These are phyloP conservation scores for Tetracladium marchalianum DNA, from an alignment of 495 filamentous ascomycete genomes.

Conservation along the genomic window DNA sequence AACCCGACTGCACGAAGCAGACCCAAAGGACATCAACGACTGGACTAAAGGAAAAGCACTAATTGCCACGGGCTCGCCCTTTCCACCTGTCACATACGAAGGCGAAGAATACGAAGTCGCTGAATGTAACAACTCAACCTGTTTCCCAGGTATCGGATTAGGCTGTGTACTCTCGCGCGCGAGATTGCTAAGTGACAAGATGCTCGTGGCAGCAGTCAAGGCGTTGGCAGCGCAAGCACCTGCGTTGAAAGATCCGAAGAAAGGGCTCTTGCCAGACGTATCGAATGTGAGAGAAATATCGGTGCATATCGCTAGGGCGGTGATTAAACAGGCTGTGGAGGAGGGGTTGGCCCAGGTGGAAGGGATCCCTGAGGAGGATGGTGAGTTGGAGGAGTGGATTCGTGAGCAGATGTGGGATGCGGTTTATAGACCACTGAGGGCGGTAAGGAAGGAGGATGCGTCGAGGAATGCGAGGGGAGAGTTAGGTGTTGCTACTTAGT, in stretches of 20 bases:
- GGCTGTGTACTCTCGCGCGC: conserved; percentile 62
- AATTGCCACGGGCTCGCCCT: conserved; percentile 81
- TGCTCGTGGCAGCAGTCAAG: conserved; percentile 72
- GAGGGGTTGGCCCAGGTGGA: conserved; percentile 56
- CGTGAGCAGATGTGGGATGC: conserved; percentile 87
- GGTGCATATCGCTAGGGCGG: conserved; percentile 65
- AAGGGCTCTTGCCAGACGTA: conserved; percentile 67
- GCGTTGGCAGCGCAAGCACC: conserved; percentile 63
- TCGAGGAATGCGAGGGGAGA: conserved; percentile 49
- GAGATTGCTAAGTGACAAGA: conserved; percentile 55
- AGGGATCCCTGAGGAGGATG: conserved; percentile 48
- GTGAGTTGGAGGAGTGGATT: conserved; percentile 69
- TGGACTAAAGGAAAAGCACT: conserved; percentile 75
- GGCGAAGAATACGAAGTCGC: conserved; percentile 60
- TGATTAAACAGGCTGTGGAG: conserved; percentile 61
- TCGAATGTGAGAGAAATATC: conserved; percentile 65
- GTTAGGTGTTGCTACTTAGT: conserved; percentile 34
- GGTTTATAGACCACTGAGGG: conserved; percentile 53
- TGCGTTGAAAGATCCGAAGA: conserved; percentile 41
- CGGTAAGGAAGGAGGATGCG: conserved; percentile 38
- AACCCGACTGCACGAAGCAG: conserved; percentile 74
- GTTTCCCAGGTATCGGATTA: conserved; percentile 79
- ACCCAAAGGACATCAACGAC: conserved; percentile 61
- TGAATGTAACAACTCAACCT: conserved; percentile 87
- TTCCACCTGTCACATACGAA: conserved; percentile 61